A percentile compares a stretch with the other conserved stretches of the same genome.
Evolutionary conservation across 768 basidiomycete species (phyloP).

Genomic region (Mycena belliarum): DNA sequence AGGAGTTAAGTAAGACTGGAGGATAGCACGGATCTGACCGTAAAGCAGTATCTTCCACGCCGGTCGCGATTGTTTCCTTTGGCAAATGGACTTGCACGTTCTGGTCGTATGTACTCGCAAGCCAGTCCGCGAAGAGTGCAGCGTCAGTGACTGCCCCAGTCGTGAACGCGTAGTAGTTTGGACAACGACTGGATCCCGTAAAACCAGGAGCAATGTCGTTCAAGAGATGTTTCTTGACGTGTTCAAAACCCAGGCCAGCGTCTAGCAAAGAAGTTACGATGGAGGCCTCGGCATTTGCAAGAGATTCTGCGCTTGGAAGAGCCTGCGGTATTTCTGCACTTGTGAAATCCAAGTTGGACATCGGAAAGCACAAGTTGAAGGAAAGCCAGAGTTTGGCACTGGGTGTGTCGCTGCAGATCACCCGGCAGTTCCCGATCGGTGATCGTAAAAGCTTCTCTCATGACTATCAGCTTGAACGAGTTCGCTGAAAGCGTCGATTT

Average conservation of each 20-base stretch:
- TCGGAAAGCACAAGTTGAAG: no score
- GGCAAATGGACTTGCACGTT: slow-evolving; percentile 19
- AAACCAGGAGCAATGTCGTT: slow-evolving; percentile 16
- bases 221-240: slow-evolving; percentile 15
- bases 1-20: background rate
- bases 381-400: no score
- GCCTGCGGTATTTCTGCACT: slow-evolving; percentile 7
- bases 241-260: slow-evolving; percentile 11
- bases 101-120: slow-evolving; percentile 18
- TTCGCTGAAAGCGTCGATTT: slow-evolving; percentile 5
- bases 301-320: background rate
- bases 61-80: slow-evolving; percentile 11
- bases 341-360: background rate
- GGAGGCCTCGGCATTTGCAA: slow-evolving; percentile 6
- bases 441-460: background rate
- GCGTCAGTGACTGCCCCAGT: slow-evolving; percentile 19
- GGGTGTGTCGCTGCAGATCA: no score
- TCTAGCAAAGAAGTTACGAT: slow-evolving; percentile 9
- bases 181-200: slow-evolving; percentile 9
- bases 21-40: background rate
- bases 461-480: slow-evolving; percentile 15
- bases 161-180: slow-evolving; percentile 17
- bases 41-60: slow-evolving; percentile 9
- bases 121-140: slow-evolving; percentile 17
- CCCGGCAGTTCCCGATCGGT: no score